These are phyloP conservation scores for Colletotrichum tamarilloi DNA, from an alignment of 2,329 filamentous ascomycete genomes.

Conservation along the genomic window DNA sequence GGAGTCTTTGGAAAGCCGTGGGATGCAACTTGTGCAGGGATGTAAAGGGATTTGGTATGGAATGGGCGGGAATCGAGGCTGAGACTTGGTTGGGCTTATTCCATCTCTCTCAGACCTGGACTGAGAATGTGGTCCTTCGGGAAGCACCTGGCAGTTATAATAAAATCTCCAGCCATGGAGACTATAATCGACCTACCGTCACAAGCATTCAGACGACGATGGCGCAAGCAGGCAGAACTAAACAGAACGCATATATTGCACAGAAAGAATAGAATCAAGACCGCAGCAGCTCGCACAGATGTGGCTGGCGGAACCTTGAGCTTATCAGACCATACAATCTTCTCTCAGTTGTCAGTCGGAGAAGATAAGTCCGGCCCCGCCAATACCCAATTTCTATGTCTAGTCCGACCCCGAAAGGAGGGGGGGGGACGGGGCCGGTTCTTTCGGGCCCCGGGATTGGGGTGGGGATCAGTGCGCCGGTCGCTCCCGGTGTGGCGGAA, in stretches of 20 bases:
- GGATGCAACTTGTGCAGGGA: neutral
- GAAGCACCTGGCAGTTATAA: neutral
- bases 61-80: neutral
- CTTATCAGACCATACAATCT: no score
- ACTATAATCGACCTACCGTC: neutral
- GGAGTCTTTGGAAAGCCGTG: neutral
- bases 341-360: neutral
- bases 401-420: neutral
- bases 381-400: neutral
- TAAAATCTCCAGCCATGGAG: neutral
- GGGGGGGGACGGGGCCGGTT: neutral
- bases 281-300: neutral
- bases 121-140: neutral
- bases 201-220: neutral
- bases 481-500: neutral
- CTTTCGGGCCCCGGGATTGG: neutral
- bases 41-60: neutral
- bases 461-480: neutral
- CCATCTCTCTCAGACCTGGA: neutral
- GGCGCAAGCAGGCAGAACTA: neutral
- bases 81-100: neutral
- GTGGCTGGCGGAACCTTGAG: neutral
- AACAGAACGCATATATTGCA: neutral
- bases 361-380: neutral
- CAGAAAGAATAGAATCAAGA: neutral